phyloP scores from a whole-genome alignment of 768 basidiomycete species.

The Cystofilobasidium capitatum region DNA sequence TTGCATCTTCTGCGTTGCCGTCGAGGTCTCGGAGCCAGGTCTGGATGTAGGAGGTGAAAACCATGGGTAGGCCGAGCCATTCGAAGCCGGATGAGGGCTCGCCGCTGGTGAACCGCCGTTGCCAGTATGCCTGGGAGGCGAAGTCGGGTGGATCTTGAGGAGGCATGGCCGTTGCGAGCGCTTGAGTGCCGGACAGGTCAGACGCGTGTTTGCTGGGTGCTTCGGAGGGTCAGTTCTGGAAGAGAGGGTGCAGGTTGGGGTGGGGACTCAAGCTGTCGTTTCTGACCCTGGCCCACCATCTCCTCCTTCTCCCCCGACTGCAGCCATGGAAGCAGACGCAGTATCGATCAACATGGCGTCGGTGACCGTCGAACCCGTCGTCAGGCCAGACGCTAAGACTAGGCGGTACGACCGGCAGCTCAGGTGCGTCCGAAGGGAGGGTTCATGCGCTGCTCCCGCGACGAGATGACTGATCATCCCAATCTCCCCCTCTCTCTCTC shows the following conservation, averaged over 20 bases:
- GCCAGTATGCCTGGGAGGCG: constrained; percentile 7
- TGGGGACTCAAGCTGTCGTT: too few species aligned
- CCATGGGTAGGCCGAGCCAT: constrained; percentile 10
- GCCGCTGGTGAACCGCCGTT: neutral
- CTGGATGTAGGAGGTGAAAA: neutral
- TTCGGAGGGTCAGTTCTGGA: too few species aligned
- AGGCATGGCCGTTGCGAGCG: too few species aligned
- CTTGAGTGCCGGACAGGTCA: too few species aligned
- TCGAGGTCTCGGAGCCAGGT: neutral
- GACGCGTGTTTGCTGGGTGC: too few species aligned
- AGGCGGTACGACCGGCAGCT: constrained; percentile 92
- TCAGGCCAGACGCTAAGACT: constrained; percentile 71
- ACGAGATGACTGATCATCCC: neutral
- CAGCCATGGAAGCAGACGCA: too few species aligned
- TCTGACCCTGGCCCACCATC: too few species aligned
- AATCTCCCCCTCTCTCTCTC: neutral
- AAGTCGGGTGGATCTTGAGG: constrained; percentile 17
- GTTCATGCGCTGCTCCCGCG: neutral
- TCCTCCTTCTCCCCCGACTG: too few species aligned
- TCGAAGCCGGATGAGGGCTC: constrained; percentile 7
- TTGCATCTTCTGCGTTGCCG: too few species aligned
- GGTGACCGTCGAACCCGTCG: neutral
- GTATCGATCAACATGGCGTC: constrained; percentile 6
- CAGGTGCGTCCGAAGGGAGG: constrained; percentile 52
- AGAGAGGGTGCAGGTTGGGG: too few species aligned